These are phyloP conservation scores for Brassica rapa DNA, from an alignment of 345 rosid genomes.

Conservation along the genomic window DNA sequence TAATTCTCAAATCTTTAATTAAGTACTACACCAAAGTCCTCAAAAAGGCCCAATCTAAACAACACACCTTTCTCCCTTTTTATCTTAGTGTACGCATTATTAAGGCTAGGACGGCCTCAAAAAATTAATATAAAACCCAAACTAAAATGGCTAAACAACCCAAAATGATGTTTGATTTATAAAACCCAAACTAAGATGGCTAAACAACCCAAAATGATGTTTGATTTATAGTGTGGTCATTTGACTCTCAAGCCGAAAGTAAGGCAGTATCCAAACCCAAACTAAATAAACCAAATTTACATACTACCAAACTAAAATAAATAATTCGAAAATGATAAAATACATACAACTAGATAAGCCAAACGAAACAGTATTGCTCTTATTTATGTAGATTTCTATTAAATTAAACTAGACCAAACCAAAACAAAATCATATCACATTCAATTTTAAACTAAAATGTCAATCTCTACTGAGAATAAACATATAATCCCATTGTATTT, in stretches of 20 bases:
- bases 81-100: background rate
- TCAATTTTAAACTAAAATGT: constrained; percentile 5
- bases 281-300: background rate
- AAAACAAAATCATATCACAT: constrained; percentile 3
- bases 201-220: constrained; percentile 7
- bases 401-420: constrained; percentile 1
- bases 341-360: background rate
- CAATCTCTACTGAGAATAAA: constrained; percentile 11
- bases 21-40: background rate
- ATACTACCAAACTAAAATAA: background rate
- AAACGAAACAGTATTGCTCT: background rate
- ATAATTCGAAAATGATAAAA: background rate
- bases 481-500: background rate
- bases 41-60: constrained; percentile 16
- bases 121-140: background rate
- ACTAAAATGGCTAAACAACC: constrained; percentile 14
- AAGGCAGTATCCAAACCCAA: background rate
- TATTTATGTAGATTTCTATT: background rate
- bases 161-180: background rate
- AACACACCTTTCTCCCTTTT: background rate
- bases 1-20: background rate
- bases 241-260: background rate
- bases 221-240: background rate
- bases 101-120: background rate
- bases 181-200: constrained; percentile 13